A percentile compares a stretch with the other conserved stretches of the same genome.
phyloP scores from a whole-genome alignment of 2,329 filamentous ascomycete genomes.

The Fusarium praegraminearum region DNA sequence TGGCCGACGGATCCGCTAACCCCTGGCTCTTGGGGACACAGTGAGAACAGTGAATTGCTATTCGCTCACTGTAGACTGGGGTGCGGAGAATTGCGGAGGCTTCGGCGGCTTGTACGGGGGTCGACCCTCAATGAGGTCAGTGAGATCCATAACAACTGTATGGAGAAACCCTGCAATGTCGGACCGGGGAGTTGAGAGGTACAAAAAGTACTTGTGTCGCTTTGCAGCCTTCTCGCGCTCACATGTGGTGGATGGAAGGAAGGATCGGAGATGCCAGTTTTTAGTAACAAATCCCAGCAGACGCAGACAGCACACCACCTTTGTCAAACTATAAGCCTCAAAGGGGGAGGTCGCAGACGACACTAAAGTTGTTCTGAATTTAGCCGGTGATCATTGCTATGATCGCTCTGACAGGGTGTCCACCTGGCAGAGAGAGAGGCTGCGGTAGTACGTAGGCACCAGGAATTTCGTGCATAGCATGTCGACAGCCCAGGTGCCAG shows the following conservation, averaged over 20 bases:
- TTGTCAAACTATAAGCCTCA: constrained; percentile 37
- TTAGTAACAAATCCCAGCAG: constrained; percentile 17
- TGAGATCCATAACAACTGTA: constrained; percentile 34
- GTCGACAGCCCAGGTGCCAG: constrained; percentile 9
- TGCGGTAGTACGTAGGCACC: constrained; percentile 27
- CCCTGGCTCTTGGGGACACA: constrained; percentile 13
- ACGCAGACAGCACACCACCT: constrained; percentile 16
- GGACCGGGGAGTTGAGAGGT: constrained; percentile 25
- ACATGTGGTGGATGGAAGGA: constrained; percentile 26
- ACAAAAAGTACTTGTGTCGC: constrained; percentile 24
- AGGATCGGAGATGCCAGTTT: constrained; percentile 32
- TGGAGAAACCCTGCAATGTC: constrained; percentile 46
- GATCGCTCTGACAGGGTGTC: constrained; percentile 25
- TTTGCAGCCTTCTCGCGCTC: constrained; percentile 10
- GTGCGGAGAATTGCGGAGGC: constrained; percentile 39
- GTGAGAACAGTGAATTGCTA: constrained; percentile 8
- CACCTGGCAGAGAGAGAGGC: constrained; percentile 15
- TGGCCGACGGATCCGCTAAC: constrained; percentile 20
- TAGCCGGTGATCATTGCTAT: constrained; percentile 31
- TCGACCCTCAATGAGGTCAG: constrained; percentile 45
- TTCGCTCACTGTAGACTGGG: constrained; percentile 10
- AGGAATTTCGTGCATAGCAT: constrained; percentile 37
- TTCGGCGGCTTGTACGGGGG: constrained; percentile 42
- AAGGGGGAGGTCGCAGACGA: constrained; percentile 36
- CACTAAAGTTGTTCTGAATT: constrained; percentile 23